These are phyloP conservation scores for Mortierella sp. DNA, from an alignment of 371 early-diverging fungal species.

Conservation along the genomic window DNA sequence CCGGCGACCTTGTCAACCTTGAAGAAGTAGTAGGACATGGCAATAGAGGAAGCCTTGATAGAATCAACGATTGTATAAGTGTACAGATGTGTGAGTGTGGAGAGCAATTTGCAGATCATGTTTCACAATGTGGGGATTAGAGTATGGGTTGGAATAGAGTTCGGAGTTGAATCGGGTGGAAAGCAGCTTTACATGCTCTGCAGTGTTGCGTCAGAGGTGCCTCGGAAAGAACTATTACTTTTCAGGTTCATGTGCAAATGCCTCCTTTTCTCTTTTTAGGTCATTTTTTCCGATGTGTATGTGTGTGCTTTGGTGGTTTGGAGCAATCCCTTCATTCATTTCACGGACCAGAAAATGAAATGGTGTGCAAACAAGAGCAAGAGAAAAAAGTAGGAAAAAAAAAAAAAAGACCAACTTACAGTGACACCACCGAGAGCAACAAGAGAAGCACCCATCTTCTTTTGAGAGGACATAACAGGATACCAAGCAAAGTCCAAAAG, in stretches of 20 bases:
- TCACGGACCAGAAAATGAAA: neutral
- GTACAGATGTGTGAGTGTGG: no score
- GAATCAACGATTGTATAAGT: no score
- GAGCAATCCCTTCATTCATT: no score
- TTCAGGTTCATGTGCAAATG: no score
- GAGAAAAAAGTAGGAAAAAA: neutral
- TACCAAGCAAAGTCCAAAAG: conserved; percentile 37
- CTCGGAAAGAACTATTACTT: no score
- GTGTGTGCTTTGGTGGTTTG: no score
- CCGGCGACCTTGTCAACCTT: conserved; percentile 40
- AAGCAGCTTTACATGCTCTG: no score
- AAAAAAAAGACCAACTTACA: conserved; percentile 17
- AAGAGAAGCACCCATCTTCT: conserved; percentile 41
- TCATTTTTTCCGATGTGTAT: no score
- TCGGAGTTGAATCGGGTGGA: no score
- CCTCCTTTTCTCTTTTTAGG: no score
- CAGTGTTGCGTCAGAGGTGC: no score
- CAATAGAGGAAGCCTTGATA: conserved; percentile 25
- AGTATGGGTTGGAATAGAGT: no score
- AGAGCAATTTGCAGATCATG: neutral
- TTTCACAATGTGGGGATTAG: neutral
- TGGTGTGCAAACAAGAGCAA: neutral
- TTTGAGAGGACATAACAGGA: conserved; percentile 34
- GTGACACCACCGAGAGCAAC: conserved; percentile 28
- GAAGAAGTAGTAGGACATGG: conserved; percentile 38